A percentile compares a stretch with the other conserved stretches of the same genome.
Evolutionary conservation across 2,329 filamentous ascomycete species (phyloP).

Genomic region (Aspergillus sp.): DNA sequence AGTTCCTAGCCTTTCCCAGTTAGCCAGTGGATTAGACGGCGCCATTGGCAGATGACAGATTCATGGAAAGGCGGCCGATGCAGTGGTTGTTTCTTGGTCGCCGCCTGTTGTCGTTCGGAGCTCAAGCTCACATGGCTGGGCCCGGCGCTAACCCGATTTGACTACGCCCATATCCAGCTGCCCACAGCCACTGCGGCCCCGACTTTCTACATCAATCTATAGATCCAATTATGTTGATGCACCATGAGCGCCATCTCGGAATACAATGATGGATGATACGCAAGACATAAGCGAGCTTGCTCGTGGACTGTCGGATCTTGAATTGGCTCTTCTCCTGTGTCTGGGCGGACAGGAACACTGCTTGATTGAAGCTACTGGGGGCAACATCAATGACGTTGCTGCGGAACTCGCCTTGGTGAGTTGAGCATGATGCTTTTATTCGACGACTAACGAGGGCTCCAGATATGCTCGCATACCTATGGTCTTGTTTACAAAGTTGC

Average conservation of each 20-base stretch:
- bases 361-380: slow-evolving; percentile 71
- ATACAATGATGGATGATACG: slow-evolving; percentile 16
- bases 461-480: slow-evolving; percentile 71
- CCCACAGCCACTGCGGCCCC: not conserved
- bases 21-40: slow-evolving; percentile 68
- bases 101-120: slow-evolving; percentile 13
- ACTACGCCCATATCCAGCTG: not conserved
- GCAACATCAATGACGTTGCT: slow-evolving; percentile 65
- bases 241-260: slow-evolving; percentile 1
- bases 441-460: not conserved
- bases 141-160: slow-evolving; percentile 14
- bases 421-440: not conserved
- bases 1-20: slow-evolving; percentile 93
- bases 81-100: not conserved
- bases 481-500: slow-evolving; percentile 69
- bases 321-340: slow-evolving; percentile 80
- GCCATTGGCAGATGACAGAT: slow-evolving; percentile 37
- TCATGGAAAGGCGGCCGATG: not conserved
- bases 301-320: slow-evolving; percentile 79
- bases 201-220: not conserved
- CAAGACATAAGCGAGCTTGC: slow-evolving; percentile 63
- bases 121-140: slow-evolving; percentile 17
- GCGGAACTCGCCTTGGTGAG: slow-evolving; percentile 70
- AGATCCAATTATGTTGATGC: not conserved
- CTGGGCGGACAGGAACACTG: slow-evolving; percentile 83